These are phyloP conservation scores for Exophiala aquamarina DNA, from an alignment of 2,329 filamentous ascomycete genomes.

Conservation along the genomic window DNA sequence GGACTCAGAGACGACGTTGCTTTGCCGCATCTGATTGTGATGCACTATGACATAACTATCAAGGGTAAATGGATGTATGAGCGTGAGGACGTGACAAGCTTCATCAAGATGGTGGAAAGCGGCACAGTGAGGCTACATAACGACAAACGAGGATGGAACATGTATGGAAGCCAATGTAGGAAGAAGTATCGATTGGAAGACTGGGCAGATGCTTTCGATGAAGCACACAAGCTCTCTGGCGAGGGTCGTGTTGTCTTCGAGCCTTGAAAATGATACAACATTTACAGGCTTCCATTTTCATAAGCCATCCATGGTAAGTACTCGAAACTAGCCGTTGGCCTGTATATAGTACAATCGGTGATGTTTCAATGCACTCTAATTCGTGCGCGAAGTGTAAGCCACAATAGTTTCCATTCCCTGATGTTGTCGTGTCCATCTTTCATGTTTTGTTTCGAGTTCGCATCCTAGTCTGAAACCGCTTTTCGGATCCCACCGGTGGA, in stretches of 20 bases:
- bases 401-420: no score
- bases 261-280: not conserved
- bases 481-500: no score
- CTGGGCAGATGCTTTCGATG: conserved; percentile 17
- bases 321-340: no score
- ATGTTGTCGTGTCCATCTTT: no score
- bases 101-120: conserved; percentile 26
- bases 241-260: conserved; percentile 11
- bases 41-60: conserved; percentile 23
- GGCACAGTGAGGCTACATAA: conserved; percentile 22
- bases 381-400: no score
- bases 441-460: no score
- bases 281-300: no score
- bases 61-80: conserved; percentile 31
- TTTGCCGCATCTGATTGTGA: conserved; percentile 20
- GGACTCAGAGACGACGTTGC: conserved; percentile 21
- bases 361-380: no score
- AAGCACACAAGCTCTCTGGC: conserved; percentile 5
- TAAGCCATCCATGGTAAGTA: no score
- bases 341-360: no score
- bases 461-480: no score
- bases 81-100: conserved; percentile 17
- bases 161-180: conserved; percentile 2
- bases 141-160: not conserved
- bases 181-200: conserved; percentile 14